Evolutionary conservation across 2,329 filamentous ascomycete species (phyloP).

Genomic region (Amphichorda felina): DNA sequence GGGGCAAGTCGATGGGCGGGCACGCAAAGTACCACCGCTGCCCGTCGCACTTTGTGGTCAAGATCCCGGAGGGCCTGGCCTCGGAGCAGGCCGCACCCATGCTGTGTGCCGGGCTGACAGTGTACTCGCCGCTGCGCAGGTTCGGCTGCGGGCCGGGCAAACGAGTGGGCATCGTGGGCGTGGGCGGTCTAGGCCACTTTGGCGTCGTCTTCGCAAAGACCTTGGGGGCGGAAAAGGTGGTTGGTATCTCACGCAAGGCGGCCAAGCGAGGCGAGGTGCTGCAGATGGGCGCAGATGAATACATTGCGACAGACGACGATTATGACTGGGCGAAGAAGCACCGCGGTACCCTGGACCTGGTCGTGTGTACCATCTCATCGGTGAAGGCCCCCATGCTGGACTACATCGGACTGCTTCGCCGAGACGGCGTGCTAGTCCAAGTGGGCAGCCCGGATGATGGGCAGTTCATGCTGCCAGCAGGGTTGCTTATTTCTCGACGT

Average conservation of each 20-base stretch:
- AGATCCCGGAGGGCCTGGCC: constrained; percentile 28
- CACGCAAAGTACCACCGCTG: constrained; percentile 21
- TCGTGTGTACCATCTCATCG: constrained; percentile 43
- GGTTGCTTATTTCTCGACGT: constrained; percentile 35
- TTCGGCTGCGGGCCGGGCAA: constrained; percentile 57
- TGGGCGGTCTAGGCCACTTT: constrained; percentile 60
- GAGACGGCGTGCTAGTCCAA: constrained; percentile 51
- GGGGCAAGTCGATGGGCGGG: constrained; percentile 31
- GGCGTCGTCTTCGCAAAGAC: constrained; percentile 58
- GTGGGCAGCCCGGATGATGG: constrained; percentile 32
- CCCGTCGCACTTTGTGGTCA: constrained; percentile 33
- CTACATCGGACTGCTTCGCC: constrained; percentile 47
- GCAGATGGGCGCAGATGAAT: constrained; percentile 45
- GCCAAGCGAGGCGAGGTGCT: constrained; percentile 42
- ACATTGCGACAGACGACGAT: constrained; percentile 30
- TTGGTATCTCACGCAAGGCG: constrained; percentile 42
- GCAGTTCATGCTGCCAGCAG: constrained; percentile 8
- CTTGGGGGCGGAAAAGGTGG: constrained; percentile 46
- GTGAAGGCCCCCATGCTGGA: constrained; percentile 43
- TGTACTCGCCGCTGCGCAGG: constrained; percentile 49
- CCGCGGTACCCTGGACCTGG: constrained; percentile 39
- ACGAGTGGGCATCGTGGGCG: constrained; percentile 51
- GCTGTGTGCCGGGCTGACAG: constrained; percentile 60
- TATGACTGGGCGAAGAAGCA: constrained; percentile 41
- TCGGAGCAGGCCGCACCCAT: constrained; percentile 43